phyloP scores from a whole-genome alignment of 73 alveolate species.

The Paramecium biaurelia region DNA sequence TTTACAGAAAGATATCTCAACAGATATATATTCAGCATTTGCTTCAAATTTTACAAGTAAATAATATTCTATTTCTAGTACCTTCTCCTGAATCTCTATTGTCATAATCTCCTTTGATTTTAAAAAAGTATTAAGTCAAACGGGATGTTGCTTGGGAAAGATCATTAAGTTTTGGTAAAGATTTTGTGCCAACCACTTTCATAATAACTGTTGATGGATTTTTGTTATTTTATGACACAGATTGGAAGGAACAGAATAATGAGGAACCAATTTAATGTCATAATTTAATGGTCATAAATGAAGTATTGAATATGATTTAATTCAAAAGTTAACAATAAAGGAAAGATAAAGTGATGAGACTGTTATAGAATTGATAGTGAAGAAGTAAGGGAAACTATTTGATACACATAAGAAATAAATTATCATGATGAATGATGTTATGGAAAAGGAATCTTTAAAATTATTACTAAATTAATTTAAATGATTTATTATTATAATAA shows the following conservation, averaged over 20 bases:
- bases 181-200: neutral
- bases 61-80: neutral
- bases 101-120: neutral
- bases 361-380: neutral
- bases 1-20: neutral
- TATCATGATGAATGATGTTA: neutral
- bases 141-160: conserved; percentile 56
- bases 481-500: neutral
- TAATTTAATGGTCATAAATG: neutral
- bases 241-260: neutral
- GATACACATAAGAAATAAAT: conserved; percentile 41
- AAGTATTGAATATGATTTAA: neutral
- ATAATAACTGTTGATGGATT: conserved; percentile 47
- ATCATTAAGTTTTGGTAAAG: conserved; percentile 28
- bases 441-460: neutral
- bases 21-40: conserved; percentile 12
- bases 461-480: neutral
- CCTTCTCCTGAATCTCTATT: neutral
- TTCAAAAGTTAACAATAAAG: neutral
- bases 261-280: neutral
- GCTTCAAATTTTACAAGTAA: conserved; percentile 36
- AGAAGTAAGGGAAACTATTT: neutral
- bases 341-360: conserved; percentile 1
- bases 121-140: neutral
- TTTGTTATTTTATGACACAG: neutral